Conservation (phyloP, 2,329 filamentous ascomycete genomes). For the Fusarium nodosum region DNA sequence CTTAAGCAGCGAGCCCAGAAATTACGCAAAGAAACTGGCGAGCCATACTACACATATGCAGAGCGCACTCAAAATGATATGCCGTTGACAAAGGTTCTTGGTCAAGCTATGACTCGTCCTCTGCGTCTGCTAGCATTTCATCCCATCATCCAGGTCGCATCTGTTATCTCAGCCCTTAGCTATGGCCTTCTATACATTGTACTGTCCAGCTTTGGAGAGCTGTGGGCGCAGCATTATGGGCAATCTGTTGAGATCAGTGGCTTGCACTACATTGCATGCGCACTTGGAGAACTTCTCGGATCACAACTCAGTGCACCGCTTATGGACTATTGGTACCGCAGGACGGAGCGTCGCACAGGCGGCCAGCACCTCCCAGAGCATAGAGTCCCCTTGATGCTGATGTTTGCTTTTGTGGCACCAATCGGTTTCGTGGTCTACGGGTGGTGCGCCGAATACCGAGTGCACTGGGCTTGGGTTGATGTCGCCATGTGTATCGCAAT, state of each 20-base stretch:
- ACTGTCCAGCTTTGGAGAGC: conserved; percentile 70
- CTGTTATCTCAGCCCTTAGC: conserved; percentile 68
- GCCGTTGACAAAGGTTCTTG: conserved; percentile 48
- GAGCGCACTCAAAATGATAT: conserved; percentile 54
- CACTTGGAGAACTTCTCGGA: conserved; percentile 71
- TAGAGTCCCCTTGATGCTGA: conserved; percentile 47
- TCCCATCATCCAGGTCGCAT: conserved; percentile 70
- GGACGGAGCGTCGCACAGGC: conserved; percentile 36
- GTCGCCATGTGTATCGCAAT: conserved; percentile 52
- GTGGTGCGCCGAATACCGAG: conserved; percentile 57
- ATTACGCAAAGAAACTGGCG: conserved; percentile 52
- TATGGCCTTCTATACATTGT: conserved; percentile 75
- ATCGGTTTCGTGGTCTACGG: conserved; percentile 59
- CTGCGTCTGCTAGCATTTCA: conserved; percentile 69
- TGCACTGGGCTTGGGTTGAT: conserved; percentile 58
- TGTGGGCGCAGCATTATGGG: conserved; percentile 69
- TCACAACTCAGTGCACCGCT: conserved; percentile 61
- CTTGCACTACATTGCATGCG: conserved; percentile 74
- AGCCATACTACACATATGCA: conserved; percentile 53
- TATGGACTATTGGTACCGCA: conserved; percentile 58
- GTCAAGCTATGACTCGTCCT: conserved; percentile 64
- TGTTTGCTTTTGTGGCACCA: conserved; percentile 60
- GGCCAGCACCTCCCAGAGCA: conserved; percentile 42
- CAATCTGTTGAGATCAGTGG: conserved; percentile 70
- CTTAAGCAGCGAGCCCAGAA: conserved; percentile 53